Conservation (phyloP, 2,329 filamentous ascomycete species). For the Amylocarpus encephaloides region DNA sequence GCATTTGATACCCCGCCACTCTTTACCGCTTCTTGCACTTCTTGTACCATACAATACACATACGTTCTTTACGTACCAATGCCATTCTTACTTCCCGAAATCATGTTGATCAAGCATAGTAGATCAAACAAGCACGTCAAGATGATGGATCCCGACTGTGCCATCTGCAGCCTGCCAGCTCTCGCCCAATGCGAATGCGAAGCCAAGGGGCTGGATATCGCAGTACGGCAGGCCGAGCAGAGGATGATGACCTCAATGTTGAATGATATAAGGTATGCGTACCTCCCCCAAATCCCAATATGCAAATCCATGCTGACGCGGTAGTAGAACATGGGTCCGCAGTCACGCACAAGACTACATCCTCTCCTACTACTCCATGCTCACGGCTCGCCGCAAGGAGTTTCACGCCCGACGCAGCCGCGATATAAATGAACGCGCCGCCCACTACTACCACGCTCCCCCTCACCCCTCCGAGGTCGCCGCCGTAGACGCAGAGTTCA, state of each 20-base stretch:
- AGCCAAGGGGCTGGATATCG: slow-evolving; percentile 56
- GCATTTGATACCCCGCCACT: slow-evolving; percentile 7
- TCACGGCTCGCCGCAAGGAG: slow-evolving; percentile 55
- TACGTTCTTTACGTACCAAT: slow-evolving; percentile 9
- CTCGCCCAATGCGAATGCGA: slow-evolving; percentile 57
- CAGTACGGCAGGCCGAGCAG: slow-evolving; percentile 56
- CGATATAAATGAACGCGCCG: slow-evolving; percentile 48
- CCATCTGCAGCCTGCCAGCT: slow-evolving; percentile 57
- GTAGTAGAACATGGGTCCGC: slow-evolving; percentile 54
- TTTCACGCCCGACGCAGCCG: slow-evolving; percentile 51
- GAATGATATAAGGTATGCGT: slow-evolving; percentile 54
- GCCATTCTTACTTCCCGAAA: slow-evolving; percentile 21
- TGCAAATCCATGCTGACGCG: slow-evolving; percentile 5
- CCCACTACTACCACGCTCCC: slow-evolving; percentile 50
- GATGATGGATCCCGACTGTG: slow-evolving; percentile 65
- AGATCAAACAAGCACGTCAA: slow-evolving; percentile 36
- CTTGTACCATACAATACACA: background rate
- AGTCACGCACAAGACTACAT: slow-evolving; percentile 62
- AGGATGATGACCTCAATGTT: slow-evolving; percentile 58
- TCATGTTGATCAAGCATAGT: slow-evolving; percentile 28
- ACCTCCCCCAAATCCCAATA: background rate
- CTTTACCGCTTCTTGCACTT: background rate
- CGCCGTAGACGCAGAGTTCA: slow-evolving; percentile 58
- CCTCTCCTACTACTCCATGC: slow-evolving; percentile 56
- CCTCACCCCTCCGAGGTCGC: slow-evolving; percentile 58